A percentile compares a stretch with the other conserved stretches of the same genome.
These are phyloP conservation scores for Diutina rugosa DNA, from an alignment of 1,139 yeast genomes.

Conservation along the genomic window DNA sequence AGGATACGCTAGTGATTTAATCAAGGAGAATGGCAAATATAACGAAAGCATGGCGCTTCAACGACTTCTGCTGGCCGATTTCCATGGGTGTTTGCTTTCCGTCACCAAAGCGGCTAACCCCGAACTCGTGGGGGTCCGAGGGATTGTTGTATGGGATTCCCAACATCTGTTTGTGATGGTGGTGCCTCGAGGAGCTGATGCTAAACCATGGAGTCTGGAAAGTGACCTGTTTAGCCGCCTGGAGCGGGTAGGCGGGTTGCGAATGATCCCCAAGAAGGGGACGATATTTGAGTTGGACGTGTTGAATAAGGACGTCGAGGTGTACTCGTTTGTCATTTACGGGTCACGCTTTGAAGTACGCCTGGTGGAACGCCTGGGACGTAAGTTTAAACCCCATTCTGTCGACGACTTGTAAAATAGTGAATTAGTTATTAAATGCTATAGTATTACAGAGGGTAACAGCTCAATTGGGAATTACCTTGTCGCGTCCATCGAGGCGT, in stretches of 20 bases:
- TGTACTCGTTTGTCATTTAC: conserved; percentile 49
- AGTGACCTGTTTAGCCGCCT: conserved; percentile 10
- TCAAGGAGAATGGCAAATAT: conserved; percentile 18
- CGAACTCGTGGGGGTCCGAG: conserved; percentile 49
- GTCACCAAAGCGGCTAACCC: conserved; percentile 49
- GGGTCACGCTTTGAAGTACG: conserved; percentile 75
- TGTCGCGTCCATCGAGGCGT: conserved; percentile 7
- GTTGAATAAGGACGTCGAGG: conserved; percentile 16
- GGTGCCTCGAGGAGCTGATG: conserved; percentile 20
- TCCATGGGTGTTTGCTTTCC: conserved; percentile 58
- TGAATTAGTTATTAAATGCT: background rate
- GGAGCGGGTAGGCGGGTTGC: conserved; percentile 36
- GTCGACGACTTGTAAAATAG: conserved; percentile 41
- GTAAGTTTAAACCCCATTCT: conserved; percentile 72
- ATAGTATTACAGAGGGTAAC: conserved; percentile 17
- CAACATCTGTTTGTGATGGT: conserved; percentile 63
- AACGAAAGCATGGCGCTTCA: conserved; percentile 25
- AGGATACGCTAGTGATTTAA: conserved; percentile 40
- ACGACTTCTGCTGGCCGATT: conserved; percentile 70
- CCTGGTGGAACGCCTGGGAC: conserved; percentile 70
- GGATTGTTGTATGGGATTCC: conserved; percentile 82
- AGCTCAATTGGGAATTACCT: conserved; percentile 24
- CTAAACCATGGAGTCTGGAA: background rate
- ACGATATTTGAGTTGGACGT: conserved; percentile 45
- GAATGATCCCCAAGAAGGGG: conserved; percentile 48